Base-by-base conservation (phyloP, 2,329 filamentous ascomycete species). In the Mycogone perniciosa region DNA sequence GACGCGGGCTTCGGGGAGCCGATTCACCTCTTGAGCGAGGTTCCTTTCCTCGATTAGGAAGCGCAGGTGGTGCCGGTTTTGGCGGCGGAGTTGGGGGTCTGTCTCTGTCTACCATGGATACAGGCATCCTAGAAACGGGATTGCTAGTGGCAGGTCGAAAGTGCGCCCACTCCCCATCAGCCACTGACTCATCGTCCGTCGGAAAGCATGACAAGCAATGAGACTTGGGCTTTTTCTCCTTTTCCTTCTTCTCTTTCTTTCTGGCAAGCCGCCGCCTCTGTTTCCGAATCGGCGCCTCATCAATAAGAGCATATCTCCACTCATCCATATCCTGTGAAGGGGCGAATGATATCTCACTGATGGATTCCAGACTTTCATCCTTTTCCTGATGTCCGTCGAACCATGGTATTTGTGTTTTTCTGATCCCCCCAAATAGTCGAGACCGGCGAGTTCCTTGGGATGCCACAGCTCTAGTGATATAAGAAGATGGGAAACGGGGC, bases 221-320 rank as follows among this genome's bases (percentile, higher is more conserved):
- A 7, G 51, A 51, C 10, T 50, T 58, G 29, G 44, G 38, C 13
- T 51, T 54, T n/a, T 54, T 55, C 20, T 56, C 20, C 52, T 7
- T 46, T 50, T 2, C 34, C 34, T 37, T 37, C 10, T 8, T 13
- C 34, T 37, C 13, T 9, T 37, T 48, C 7, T 46, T 48, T 9
- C 46, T 46, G 31, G 30, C 9, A 10, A 33, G 47, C 34, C 11
- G 51, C 40, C n/a, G 54, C 43, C 51, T 61, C 26, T 57, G 56
- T 9, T 56, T 62, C 42, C 56, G 55, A 29, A 48, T 38, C 5
- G 63, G 59, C 11, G 56, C 56, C 40, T 67, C 61, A 9, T 69
- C 64, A 31, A 67, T 62, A 31, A 69, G 59, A 6, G 65, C 62
- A 46, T 62, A 60, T 49, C 64, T 65, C 62, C 65, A 67, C 30